Base-by-base conservation (phyloP, 1,284 basidiomycete genomes). In the Peniophora sp. region DNA sequence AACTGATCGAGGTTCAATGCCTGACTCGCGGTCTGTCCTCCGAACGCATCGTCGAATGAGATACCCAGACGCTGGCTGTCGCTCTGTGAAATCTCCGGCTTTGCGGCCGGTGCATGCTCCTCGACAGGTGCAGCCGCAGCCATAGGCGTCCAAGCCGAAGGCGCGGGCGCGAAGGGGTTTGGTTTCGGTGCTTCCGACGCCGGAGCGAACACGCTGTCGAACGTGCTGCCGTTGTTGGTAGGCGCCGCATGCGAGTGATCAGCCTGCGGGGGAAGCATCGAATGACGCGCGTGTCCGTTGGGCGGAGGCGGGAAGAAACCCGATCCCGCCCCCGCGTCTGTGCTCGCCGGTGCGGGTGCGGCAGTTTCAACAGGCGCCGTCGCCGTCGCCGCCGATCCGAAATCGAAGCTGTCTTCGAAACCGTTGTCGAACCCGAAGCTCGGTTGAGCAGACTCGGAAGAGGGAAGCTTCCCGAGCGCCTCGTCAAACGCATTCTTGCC, bases 381-480 rank as follows among this genome's bases (percentile, higher is more conserved):
- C 10, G 74, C 70, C n/a, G n/a, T n/a, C 1, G 76, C 69, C 3
- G 78, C 72, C 44, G 79, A 72, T 1, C 69, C 73, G 57, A 94
- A 94, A 67, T 93, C 90, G 62, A 93, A 92, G 56, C 88, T 86
- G 59, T 92, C 90, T 34, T 93, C 91, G 58, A 93, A 93, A n/a
- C 73, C 76, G 51, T 78, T 71, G 52, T 85, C 85, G 53, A 89
- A 85, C 10, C 78, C 71, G 57, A 84, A 57, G 47, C 18, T 56
- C 52, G 36, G 60, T 55, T 14, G 69, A 2, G 72, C 66, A 17
- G 61, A 51, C 2, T 71, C 60, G 34, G 58, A 58, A 55, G 60
- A 52, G 35, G 80, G 68, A 8, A 79, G 68, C 55, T 76, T 79
- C 23, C 79, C 76, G 62, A 87, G 74, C 1, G 83, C 81, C 59